Evolutionary conservation across 495 filamentous ascomycete genomes (phyloP), one percentile per base, ranked within the genome.

Genomic region (Poronia punctata): DNA sequence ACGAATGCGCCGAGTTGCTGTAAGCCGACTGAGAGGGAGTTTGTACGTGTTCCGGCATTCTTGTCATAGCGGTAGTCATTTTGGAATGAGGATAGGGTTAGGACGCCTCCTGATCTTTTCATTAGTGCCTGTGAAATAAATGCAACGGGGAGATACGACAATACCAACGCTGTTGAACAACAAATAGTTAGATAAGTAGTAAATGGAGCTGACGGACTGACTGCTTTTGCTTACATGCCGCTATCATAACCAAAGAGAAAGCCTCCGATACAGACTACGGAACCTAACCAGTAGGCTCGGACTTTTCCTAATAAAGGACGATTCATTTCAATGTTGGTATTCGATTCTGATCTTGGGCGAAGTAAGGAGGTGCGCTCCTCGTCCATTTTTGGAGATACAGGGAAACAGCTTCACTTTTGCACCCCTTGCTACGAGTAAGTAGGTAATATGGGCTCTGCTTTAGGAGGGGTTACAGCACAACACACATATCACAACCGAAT

Each of bases 221-320:
- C n/a, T n/a, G n/a, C n/a, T n/a, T n/a, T n/a, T n/a, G 49, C 54
- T 54, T 29, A 75, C 54, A 64, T 60, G 41, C 60, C 56, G 37
- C 50, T 57, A 21, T 64, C 60, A 40, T 64, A 64, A 35, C 60
- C 60, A 30, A 61, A 66, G 2, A 67, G 45, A 46, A 67, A 67
- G 1, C 62, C 62, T 7, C 60, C 61, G 31, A 66, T 55, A 37
- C 59, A 66, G 0, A 67, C 62, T 3, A 76, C 65, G 3, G 57
- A 54, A 10, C 71, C 70, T 6, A 79, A 61, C 65, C 66, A 77
- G 51, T 75, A 79, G 9, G 71, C 70, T 33, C 74, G 63, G 26
- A 68, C 54, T 50, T 49, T 64, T 49, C 43, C 66, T 41, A 50
- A 56, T 17, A 30, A 53, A 16, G 41, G 33, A 20, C 19, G 38